Base-by-base conservation (phyloP, 2,329 filamentous ascomycete genomes). In the Boeremia lycopersici region DNA sequence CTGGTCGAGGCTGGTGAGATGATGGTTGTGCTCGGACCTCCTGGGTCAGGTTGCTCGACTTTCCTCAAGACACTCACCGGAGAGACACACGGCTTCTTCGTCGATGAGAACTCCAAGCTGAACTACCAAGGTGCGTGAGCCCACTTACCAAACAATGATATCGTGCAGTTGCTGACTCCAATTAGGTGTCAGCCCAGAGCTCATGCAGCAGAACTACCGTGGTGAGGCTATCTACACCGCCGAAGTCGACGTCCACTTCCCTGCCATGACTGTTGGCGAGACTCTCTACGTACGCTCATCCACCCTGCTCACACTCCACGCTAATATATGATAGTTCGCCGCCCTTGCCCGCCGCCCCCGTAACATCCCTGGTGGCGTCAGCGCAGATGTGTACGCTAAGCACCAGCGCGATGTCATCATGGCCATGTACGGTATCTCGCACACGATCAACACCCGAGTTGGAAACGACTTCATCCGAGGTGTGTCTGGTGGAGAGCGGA, bases 201-300 rank as follows among this genome's bases (percentile, higher is more conserved):
- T 91, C 69, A 93, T 95, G 89, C 85, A 89, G 76, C 85, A 84
- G 10, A 80, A 84, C 58, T 92, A 93, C 77, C 87, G 89, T 26
- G 91, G 91, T 61, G 91, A 96, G 76, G 89, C 89, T 58, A 93
- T 95, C 72, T 95, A 95, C 76, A 93, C 89, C 0, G 89, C 89
- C 55, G 90, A 95, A 73, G 87, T 90, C 31, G 91, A 96, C 70
- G 87, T 89, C 4, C 89, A 93, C 75, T 93, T 93, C 68, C 89
- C 89, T 11, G 84, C 87, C 76, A 76, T 95, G 65, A 87, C 84
- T 1, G 90, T 93, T 38, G 89, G 89, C 46, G 88, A 93, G 65
- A 95, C 90, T 1, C 81, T 93, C 41, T 87, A 85, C 19, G 19
- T 23, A 23, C 19, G 19, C 19, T 23, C 19, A 23, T 23, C 19